A percentile compares a stretch with the other conserved stretches of the same genome.
Evolutionary conservation across 1,284 basidiomycete species (phyloP).

Genomic region (Marasmius oreades): DNA sequence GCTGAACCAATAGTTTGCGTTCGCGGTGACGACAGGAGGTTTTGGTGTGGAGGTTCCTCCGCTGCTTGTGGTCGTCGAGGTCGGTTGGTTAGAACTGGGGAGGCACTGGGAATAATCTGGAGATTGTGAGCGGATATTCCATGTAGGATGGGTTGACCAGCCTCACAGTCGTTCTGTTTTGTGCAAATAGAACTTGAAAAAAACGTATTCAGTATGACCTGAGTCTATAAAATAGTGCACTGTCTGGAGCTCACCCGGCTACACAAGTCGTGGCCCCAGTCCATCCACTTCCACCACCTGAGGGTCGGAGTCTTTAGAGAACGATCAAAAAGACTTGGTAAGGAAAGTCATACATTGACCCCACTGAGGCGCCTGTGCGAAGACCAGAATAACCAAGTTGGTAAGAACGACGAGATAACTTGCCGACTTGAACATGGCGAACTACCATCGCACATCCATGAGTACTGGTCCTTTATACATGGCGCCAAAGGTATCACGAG

Average conservation of each 20-base stretch:
- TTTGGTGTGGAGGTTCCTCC: conserved; percentile 16
- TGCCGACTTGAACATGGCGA: neutral
- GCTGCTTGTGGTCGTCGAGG: conserved; percentile 19
- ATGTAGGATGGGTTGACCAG: neutral
- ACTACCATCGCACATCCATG: neutral
- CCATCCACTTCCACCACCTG: conserved; percentile 39
- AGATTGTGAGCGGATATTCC: neutral
- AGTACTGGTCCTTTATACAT: neutral
- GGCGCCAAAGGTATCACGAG: neutral
- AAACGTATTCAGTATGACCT: too few relatives aligned
- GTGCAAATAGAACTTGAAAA: conserved; percentile 19
- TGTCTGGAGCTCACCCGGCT: conserved; percentile 21
- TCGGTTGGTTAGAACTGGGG: neutral
- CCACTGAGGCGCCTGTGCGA: conserved; percentile 1
- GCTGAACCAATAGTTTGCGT: conserved; percentile 45
- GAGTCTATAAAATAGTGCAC: too few relatives aligned
- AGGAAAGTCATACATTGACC: conserved; percentile 5
- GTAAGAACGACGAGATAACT: neutral
- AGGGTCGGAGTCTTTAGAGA: neutral
- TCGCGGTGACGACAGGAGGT: conserved; percentile 14
- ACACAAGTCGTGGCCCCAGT: conserved; percentile 36
- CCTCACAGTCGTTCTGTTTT: neutral
- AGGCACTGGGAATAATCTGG: conserved; percentile 6
- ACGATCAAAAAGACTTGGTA: neutral
- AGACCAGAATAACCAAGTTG: neutral